Evolutionary conservation across 1,284 basidiomycete species (phyloP).

Genomic region (Cystobasidiaceae sp.): DNA sequence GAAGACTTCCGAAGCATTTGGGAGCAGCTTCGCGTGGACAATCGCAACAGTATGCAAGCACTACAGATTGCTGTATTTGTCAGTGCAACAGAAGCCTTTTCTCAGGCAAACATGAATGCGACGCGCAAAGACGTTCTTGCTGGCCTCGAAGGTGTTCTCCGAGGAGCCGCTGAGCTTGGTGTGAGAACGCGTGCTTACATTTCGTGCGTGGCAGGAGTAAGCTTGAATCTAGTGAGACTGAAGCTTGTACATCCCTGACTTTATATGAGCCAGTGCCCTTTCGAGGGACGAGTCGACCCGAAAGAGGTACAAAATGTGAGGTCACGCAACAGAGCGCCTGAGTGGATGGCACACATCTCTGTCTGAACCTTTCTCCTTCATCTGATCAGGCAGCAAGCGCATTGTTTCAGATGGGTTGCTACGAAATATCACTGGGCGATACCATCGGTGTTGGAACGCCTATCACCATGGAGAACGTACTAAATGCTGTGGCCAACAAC

Average conservation of each 20-base stretch:
- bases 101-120: constrained; percentile 77
- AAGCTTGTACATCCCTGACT: constrained; percentile 43
- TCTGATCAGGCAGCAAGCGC: constrained; percentile 54
- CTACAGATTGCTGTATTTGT: constrained; percentile 82
- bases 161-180: constrained; percentile 57
- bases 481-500: constrained; percentile 63
- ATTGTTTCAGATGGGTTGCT: constrained; percentile 83
- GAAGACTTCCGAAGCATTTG: constrained; percentile 57
- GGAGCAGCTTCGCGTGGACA: constrained; percentile 31
- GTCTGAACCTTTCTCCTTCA: not conserved
- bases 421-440: constrained; percentile 80
- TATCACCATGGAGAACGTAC: constrained; percentile 58
- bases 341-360: not conserved
- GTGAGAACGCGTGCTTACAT: constrained; percentile 78
- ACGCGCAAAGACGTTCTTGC: constrained; percentile 67
- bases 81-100: constrained; percentile 77
- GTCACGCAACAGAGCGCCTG: no score
- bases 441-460: constrained; percentile 85
- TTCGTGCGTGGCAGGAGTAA: constrained; percentile 33
- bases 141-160: constrained; percentile 61
- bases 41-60: constrained; percentile 45
- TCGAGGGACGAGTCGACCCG: constrained; percentile 69
- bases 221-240: constrained; percentile 39
- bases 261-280: constrained; percentile 62
- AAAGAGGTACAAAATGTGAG: constrained; percentile 58